Conservation (phyloP, 1,139 yeast genomes). For the Blastobotrys proliferans region DNA sequence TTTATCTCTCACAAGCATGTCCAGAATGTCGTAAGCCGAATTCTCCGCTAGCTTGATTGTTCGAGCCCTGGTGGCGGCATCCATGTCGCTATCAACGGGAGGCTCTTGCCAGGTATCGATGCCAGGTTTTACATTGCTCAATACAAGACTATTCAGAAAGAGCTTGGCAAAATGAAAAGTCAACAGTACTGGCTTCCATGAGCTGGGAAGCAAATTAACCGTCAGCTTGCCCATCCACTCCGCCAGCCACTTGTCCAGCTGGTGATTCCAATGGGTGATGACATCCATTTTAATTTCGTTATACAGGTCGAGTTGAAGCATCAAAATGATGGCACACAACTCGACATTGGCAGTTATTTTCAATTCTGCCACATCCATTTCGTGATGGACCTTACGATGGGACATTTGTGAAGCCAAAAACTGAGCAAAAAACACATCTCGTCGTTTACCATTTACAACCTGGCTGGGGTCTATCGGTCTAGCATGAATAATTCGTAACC, state of each 20-base stretch:
- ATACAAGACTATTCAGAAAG: conserved; percentile 20
- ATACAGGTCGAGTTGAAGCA: conserved; percentile 24
- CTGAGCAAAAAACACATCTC: conserved; percentile 16
- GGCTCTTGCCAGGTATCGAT: background rate
- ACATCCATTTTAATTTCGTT: conserved; percentile 18
- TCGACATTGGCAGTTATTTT: conserved; percentile 28
- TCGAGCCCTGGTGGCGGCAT: conserved; percentile 10
- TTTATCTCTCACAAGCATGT: conserved; percentile 24
- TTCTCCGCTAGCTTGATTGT: conserved; percentile 23
- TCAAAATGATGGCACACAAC: conserved; percentile 25
- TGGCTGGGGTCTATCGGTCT: conserved; percentile 20
- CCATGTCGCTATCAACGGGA: conserved; percentile 13
- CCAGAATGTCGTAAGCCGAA: conserved; percentile 25
- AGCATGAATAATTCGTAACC: conserved; percentile 26
- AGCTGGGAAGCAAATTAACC: conserved; percentile 23
- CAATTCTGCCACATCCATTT: conserved; percentile 23
- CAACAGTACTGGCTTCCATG: conserved; percentile 26
- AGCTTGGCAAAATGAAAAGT: conserved; percentile 28
- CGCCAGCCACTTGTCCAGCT: conserved; percentile 26
- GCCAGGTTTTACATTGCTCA: conserved; percentile 11
- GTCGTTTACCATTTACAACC: conserved; percentile 14
- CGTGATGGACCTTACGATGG: conserved; percentile 17
- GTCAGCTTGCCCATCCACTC: conserved; percentile 28
- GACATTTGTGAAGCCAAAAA: conserved; percentile 16
- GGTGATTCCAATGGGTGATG: conserved; percentile 25